phyloP scores from a whole-genome alignment of 2,329 filamentous ascomycete genomes.

The Diaporthe destruens region DNA sequence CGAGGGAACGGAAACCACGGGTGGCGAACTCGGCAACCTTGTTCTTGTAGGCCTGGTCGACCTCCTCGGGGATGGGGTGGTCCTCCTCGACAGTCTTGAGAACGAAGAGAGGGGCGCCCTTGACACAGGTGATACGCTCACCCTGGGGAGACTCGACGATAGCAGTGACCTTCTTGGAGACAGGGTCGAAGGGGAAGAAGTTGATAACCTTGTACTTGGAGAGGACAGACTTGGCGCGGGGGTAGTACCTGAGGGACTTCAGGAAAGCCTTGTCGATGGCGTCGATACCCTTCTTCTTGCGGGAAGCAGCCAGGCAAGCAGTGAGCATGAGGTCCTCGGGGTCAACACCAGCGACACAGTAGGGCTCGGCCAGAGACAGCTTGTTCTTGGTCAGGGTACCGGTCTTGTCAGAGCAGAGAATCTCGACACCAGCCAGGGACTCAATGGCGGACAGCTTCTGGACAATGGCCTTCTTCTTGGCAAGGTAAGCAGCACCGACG shows the following conservation, averaged over 20 bases:
- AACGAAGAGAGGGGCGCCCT: slow-evolving; percentile 90
- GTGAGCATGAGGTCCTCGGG: slow-evolving; percentile 92
- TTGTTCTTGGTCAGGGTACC: slow-evolving; percentile 96
- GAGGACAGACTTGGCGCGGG: slow-evolving; percentile 82
- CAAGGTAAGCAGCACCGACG: slow-evolving; percentile 90
- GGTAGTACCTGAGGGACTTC: slow-evolving; percentile 86
- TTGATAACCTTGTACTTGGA: slow-evolving; percentile 87
- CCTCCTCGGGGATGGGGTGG: slow-evolving; percentile 79
- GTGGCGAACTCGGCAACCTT: slow-evolving; percentile 92
- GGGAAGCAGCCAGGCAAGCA: slow-evolving; percentile 88
- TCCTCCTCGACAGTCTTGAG: slow-evolving; percentile 90
- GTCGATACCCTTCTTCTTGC: slow-evolving; percentile 96
- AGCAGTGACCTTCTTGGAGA: slow-evolving; percentile 92
- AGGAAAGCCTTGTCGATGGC: slow-evolving; percentile 96
- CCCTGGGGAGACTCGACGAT: slow-evolving; percentile 86
- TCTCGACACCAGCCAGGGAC: slow-evolving; percentile 91
- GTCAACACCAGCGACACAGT: slow-evolving; percentile 84
- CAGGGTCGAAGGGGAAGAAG: slow-evolving; percentile 90
- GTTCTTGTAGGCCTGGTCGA: slow-evolving; percentile 90
- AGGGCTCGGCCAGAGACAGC: slow-evolving; percentile 87
- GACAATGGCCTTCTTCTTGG: slow-evolving; percentile 93
- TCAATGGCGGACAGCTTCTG: slow-evolving; percentile 94
- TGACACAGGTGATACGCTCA: slow-evolving; percentile 88
- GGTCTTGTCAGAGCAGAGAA: slow-evolving; percentile 95
- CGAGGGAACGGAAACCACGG: slow-evolving; percentile 93